A percentile compares a stretch with the other conserved stretches of the same genome.
Evolutionary conservation across 768 basidiomycete species (phyloP).

Genomic region (Kwoniella pini): DNA sequence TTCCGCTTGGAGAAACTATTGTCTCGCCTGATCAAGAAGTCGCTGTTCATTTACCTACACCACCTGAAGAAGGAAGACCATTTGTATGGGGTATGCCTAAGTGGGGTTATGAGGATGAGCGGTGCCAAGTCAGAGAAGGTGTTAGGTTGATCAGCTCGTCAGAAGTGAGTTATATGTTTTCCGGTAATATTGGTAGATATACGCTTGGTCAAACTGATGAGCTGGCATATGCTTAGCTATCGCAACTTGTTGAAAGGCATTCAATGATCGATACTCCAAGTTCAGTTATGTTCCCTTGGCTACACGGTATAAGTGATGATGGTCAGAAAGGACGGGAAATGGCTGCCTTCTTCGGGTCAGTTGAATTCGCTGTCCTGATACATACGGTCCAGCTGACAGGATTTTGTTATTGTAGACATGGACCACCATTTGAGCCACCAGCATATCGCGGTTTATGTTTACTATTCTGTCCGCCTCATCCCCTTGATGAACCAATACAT

Average conservation of each 20-base stretch:
- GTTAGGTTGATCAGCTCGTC: conserved; percentile 41
- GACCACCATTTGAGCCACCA: conserved; percentile 50
- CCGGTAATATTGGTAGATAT: no score
- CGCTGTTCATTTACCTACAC: conserved; percentile 18
- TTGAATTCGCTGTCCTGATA: neutral
- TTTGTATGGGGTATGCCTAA: conserved; percentile 48
- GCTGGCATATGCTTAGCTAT: no score
- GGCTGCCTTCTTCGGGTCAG: conserved; percentile 53
- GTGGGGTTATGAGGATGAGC: conserved; percentile 46
- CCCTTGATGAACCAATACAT: conserved; percentile 29
- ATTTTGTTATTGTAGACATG: conserved; percentile 13
- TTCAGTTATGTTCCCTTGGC: conserved; percentile 52
- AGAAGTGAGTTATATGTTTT: conserved; percentile 28
- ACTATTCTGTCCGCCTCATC: conserved; percentile 42
- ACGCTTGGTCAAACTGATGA: no score
- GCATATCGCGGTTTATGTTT: conserved; percentile 49
- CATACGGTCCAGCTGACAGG: conserved; percentile 3
- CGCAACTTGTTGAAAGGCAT: conserved; percentile 42
- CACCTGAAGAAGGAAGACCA: conserved; percentile 24
- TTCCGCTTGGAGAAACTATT: conserved; percentile 9
- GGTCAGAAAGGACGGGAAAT: conserved; percentile 42
- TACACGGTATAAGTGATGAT: conserved; percentile 53
- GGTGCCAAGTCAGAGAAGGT: conserved; percentile 41
- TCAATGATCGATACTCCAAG: conserved; percentile 46
- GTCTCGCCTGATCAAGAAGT: conserved; percentile 12